These are phyloP conservation scores for Chaetomium sp. DNA, from an alignment of 2,329 filamentous ascomycete species.

Conservation along the genomic window DNA sequence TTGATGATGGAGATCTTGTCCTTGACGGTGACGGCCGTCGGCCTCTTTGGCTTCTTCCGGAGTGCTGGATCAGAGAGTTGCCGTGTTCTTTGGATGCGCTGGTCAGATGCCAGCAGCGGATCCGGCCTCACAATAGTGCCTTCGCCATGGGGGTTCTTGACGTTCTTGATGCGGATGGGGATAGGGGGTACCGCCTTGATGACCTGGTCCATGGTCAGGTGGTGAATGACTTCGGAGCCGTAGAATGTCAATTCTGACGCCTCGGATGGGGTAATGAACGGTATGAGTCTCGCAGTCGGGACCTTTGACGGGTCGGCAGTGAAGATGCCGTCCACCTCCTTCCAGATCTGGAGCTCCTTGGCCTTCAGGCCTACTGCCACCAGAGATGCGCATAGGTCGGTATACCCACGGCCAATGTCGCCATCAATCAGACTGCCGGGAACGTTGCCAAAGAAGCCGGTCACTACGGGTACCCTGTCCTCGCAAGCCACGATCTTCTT, in stretches of 20 bases:
- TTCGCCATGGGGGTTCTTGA: conserved; percentile 78
- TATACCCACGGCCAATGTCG: conserved; percentile 92
- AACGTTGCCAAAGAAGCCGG: conserved; percentile 93
- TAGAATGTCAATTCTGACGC: conserved; percentile 95
- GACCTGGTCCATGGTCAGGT: conserved; percentile 96
- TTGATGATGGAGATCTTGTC: conserved; percentile 96
- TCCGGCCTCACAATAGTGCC: conserved; percentile 87
- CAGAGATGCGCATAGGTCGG: conserved; percentile 90
- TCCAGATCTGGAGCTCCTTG: conserved; percentile 94
- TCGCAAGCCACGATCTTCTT: conserved; percentile 67
- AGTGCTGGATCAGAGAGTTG: conserved; percentile 41
- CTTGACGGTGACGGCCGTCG: conserved; percentile 94
- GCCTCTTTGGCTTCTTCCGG: conserved; percentile 67
- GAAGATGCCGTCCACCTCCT: conserved; percentile 77
- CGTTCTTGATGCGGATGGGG: conserved; percentile 87
- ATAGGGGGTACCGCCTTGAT: conserved; percentile 79
- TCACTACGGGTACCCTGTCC: conserved; percentile 74
- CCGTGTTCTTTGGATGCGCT: conserved; percentile 58
- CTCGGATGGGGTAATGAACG: conserved; percentile 88
- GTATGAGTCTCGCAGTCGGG: conserved; percentile 86
- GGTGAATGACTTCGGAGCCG: conserved; percentile 95
- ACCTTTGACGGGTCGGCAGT: conserved; percentile 79
- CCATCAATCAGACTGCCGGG: conserved; percentile 86
- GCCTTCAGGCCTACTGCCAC: conserved; percentile 87
- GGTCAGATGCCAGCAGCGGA: conserved; percentile 54